Evolutionary conservation across 2,329 filamentous ascomycete species (phyloP), one percentile per base, ranked within the genome.

Genomic region (Thelonectria blattea): DNA sequence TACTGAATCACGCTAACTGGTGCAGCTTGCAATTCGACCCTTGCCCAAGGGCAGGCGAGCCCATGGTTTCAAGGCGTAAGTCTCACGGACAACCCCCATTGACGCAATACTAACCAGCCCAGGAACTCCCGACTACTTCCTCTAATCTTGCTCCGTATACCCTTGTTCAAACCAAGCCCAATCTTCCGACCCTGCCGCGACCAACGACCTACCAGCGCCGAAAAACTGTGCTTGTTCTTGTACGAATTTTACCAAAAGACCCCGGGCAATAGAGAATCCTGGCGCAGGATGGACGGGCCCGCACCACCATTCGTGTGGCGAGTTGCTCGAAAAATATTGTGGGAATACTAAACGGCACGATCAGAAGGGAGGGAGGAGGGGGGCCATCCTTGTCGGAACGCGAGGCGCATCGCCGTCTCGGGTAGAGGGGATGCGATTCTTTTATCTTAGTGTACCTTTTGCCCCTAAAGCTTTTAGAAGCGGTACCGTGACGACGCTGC

Each of bases 101-200:
- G 24, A 9, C 20, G 15, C 43, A 59, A 50, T 39, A 42, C 63
- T 66, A 66, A 75, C 62, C 32, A 5, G 18, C 9, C 34, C 65
- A 88, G 86, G 86, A 73, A 99, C 95, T 66, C 94, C 94, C 58
- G 94, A 99, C 79, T 99, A 99, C 85, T 99, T 99, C 91, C 90
- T 98, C 78, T 99, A 91, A 82, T 67, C 67, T 65, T 65, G 66
- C 66, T 59, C 63, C 56, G 65, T 67, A 71, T 71, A 71, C 66
- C 66, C 69, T 56, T 59, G 32, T 56, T 68, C 54, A 62, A 60
- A 66, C 61, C 61, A 66, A 67, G 56, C 65, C 66, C 70, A 63
- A 61, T 61, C 52, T 62, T 39, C 56, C 63, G 51, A 51, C 51
- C 55, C 57, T 59, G 61, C 56, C 60, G 61, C 48, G 30, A 62